Evolutionary conservation across 192 early-diverging fungal species (phyloP), one percentile per base, ranked within the genome.

Genomic region (Paraglomus brasilianum): DNA sequence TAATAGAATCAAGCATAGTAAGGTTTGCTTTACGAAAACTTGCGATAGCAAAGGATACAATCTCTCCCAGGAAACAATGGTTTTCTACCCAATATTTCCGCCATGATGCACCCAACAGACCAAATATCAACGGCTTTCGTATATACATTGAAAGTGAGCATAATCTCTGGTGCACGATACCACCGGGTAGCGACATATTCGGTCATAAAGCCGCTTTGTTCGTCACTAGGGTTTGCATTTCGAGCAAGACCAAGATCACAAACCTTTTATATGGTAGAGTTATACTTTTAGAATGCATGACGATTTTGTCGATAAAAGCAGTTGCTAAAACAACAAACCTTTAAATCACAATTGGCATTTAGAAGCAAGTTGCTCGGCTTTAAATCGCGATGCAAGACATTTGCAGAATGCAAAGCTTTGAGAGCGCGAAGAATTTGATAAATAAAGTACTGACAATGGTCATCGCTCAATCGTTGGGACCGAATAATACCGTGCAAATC

Each of bases 241-340:
- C 98, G 88, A 5, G 98, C 98, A 40, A 99, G 80, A 22, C 98
- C 98, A 88, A 99, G 95, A 78, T 99, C 98, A 76, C 96, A 98
- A 66, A 99, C 93, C 91, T 64, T 14, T 15, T 1, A 4, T 1
- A 66, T 14, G 65, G 4, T 51, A 97, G 70, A 11, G 14, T 45
- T 41, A 10, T 42, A 41, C 22, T 66, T n/a, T 19, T 30, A 38
- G 30, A 21, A 38, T 64, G 1, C 22, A n/a, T 17, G 58, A 17
- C 15, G 22, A 17, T 60, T 24, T 1, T 40, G 42, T 64, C 4
- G n/a, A 2, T 2, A 45, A 48, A 4, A 48, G 30, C 4, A 22
- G 24, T 10, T 10, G 17, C 8, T 24, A 22, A 44, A 42, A 22
- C 15, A 14, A 21, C 42, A 58, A 72, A 88, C 83, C 80, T 91